Conservation (phyloP, 2,329 filamentous ascomycete species). For the Rhinocladiella similis region DNA sequence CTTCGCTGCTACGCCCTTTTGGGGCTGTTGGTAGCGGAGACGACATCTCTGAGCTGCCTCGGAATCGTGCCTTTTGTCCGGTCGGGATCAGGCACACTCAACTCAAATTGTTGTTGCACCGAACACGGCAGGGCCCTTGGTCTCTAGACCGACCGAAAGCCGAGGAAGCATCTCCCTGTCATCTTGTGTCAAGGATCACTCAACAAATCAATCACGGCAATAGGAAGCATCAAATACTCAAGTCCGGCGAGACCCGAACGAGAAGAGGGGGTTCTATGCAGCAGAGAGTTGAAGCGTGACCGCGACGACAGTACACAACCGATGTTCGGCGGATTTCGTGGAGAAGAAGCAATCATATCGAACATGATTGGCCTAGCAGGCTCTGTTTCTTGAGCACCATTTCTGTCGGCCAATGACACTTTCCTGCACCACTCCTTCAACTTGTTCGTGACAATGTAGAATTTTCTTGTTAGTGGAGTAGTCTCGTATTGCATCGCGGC, state of each 20-base stretch:
- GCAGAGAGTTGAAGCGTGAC: not conserved
- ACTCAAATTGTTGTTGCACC: no score
- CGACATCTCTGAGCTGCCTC: no score
- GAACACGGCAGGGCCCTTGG: not conserved
- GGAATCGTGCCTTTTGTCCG: no score
- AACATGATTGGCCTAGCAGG: not conserved
- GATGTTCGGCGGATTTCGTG: constrained; percentile 6
- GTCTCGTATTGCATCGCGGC: not conserved
- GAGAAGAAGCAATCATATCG: not conserved
- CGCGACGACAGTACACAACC: not conserved
- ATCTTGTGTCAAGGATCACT: no score
- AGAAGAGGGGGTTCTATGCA: not conserved
- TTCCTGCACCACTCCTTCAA: not conserved
- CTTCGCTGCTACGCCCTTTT: no score
- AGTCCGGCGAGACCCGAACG: constrained; percentile 1
- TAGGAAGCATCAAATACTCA: not conserved
- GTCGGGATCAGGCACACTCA: no score
- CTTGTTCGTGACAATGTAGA: constrained; percentile 1
- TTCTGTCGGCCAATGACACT: not conserved
- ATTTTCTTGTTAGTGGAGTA: not conserved
- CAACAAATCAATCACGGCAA: no score
- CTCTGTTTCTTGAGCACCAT: not conserved
- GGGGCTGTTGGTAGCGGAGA: no score
- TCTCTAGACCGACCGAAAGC: not conserved
- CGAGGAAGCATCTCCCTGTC: no score